These are phyloP conservation scores for Nicotiana obtusifolia DNA, from an alignment of 257 asterid genomes.

Conservation along the genomic window DNA sequence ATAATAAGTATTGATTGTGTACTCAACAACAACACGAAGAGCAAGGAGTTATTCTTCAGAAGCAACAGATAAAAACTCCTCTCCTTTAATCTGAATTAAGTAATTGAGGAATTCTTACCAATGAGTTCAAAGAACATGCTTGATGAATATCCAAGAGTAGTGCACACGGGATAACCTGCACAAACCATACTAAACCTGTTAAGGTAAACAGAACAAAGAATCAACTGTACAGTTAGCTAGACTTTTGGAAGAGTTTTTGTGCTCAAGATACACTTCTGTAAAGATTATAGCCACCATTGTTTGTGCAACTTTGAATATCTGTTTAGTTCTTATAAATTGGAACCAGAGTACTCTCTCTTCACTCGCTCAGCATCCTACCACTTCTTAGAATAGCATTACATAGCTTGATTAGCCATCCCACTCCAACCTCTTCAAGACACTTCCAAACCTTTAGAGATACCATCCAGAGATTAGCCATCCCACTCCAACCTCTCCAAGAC, in stretches of 20 bases:
- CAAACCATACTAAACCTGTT: conserved; percentile 5
- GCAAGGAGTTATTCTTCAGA: background rate
- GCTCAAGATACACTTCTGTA: background rate
- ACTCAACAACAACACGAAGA: background rate
- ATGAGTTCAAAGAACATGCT: conserved; percentile 44
- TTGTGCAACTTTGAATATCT: background rate
- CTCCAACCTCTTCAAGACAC: no score
- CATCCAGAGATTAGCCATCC: no score
- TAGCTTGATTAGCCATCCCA: background rate
- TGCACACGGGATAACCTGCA: conserved; percentile 92
- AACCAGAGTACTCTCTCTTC: background rate
- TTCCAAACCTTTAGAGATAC: no score
- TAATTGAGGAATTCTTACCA: conserved; percentile 42
- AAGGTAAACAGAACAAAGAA: background rate
- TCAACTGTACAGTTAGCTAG: background rate
- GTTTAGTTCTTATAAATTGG: background rate
- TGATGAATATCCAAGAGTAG: conserved; percentile 70
- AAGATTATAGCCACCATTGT: background rate
- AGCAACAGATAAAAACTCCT: background rate
- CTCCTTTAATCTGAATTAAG: conserved; percentile 1
- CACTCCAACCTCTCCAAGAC: background rate
- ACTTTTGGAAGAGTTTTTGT: background rate
- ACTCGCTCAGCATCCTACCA: background rate
- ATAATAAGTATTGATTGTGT: background rate
- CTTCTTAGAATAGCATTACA: background rate